Conservation (phyloP, 495 filamentous ascomycete species). For the Bathelium albidoporum region DNA sequence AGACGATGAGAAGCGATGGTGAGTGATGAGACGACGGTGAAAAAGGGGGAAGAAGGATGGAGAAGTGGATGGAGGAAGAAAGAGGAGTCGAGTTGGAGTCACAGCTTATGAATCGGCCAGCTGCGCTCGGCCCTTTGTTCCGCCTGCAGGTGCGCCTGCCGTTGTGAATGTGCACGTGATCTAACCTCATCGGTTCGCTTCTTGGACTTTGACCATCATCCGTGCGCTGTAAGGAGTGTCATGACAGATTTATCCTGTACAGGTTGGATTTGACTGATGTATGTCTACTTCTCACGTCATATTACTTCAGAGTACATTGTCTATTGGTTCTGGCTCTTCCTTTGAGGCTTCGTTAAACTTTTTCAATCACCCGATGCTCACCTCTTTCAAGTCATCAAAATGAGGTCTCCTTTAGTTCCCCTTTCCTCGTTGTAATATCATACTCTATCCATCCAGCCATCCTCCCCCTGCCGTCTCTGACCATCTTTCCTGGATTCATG, state of each 20-base stretch:
- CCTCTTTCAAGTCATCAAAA: conserved; percentile 7
- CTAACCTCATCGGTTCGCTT: not conserved
- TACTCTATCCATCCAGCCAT: conserved; percentile 76
- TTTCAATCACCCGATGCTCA: too few species aligned
- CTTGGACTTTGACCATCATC: not conserved
- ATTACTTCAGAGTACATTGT: too few species aligned
- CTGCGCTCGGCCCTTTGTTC: not conserved
- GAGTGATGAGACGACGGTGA: not conserved
- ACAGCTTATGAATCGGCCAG: not conserved
- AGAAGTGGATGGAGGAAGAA: not conserved
- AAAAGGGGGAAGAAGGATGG: not conserved
- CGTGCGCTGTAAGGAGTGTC: too few species aligned
- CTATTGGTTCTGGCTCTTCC: not conserved
- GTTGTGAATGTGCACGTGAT: not conserved
- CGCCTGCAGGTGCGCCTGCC: not conserved
- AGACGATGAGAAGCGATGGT: not conserved
- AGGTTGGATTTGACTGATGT: too few species aligned
- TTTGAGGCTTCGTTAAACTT: not conserved
- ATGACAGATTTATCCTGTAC: too few species aligned
- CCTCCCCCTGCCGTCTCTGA: conserved; percentile 42
- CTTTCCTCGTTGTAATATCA: conserved; percentile 50
- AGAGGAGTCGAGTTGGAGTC: not conserved
- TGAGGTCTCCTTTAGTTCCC: conserved; percentile 41
- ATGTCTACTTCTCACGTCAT: too few species aligned
- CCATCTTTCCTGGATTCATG: conserved; percentile 78